A percentile compares a stretch with the other conserved stretches of the same genome.
Conservation (phyloP, 306 rosid genomes). For the Arachis stenosperma region DNA sequence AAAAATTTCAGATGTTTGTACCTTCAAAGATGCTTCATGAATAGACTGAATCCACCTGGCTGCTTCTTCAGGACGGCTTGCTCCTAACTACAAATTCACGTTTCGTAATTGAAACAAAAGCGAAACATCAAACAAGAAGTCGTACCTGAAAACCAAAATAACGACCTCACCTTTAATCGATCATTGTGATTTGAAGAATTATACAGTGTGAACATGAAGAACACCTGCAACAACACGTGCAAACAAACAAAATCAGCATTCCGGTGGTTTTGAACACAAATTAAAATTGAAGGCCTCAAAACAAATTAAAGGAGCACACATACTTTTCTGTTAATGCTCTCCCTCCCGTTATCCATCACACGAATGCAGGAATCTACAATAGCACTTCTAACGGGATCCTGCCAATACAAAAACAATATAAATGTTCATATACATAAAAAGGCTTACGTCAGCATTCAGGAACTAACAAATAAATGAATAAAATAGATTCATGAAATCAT, state of each 20-base stretch:
- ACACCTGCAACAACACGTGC: conserved; percentile 57
- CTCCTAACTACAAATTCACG: conserved; percentile 71
- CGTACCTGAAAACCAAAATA: not conserved
- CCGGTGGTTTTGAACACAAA: conserved; percentile 27
- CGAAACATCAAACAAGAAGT: conserved; percentile 26
- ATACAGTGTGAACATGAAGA: conserved; percentile 79
- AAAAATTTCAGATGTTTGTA: conserved; percentile 33
- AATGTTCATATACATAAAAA: too few relatives aligned
- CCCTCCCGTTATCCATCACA: conserved; percentile 85
- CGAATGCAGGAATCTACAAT: conserved; percentile 80
- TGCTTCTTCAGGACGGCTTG: conserved; percentile 94
- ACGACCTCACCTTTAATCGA: conserved; percentile 73
- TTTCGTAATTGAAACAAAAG: conserved; percentile 19
- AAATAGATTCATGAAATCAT: not conserved
- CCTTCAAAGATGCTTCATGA: conserved; percentile 81
- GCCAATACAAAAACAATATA: not conserved
- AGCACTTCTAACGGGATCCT: conserved; percentile 90
- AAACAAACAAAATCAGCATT: conserved; percentile 34
- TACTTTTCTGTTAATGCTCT: conserved; percentile 85
- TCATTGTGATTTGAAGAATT: conserved; percentile 80
- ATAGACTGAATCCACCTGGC: conserved; percentile 91
- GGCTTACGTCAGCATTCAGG: not conserved
- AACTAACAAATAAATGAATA: not conserved
- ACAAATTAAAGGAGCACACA: conserved; percentile 23
- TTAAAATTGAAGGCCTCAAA: conserved; percentile 14